A percentile compares a stretch with the other conserved stretches of the same genome.
These are phyloP conservation scores for Botryotinia narcissicola DNA, from an alignment of 2,329 filamentous ascomycete species.

Conservation along the genomic window DNA sequence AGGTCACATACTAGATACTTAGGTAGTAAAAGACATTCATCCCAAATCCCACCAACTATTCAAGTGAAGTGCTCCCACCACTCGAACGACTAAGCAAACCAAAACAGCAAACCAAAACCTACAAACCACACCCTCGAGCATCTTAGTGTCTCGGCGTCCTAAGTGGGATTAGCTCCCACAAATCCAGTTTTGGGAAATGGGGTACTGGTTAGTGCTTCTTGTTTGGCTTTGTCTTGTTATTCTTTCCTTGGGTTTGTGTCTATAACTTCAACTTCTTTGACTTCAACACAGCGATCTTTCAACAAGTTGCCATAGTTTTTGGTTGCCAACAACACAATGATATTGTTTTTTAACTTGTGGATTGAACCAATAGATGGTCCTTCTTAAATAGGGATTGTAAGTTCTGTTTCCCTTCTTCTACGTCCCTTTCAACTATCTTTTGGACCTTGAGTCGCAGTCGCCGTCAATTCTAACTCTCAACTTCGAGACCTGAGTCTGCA, in stretches of 20 bases:
- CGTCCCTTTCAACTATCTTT: background rate
- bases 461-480: background rate
- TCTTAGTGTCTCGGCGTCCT: background rate
- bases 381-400: background rate
- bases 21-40: background rate
- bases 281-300: background rate
- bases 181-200: background rate
- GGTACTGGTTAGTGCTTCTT: background rate
- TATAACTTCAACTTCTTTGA: background rate
- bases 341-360: background rate
- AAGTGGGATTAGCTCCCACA: constrained; percentile 4
- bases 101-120: background rate
- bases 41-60: background rate
- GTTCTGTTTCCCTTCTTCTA: background rate
- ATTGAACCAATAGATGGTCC: background rate
- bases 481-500: background rate
- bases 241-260: background rate
- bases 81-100: constrained; percentile 1
- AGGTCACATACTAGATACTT: too few relatives aligned
- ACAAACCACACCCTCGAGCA: background rate
- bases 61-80: background rate
- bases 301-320: background rate
- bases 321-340: background rate
- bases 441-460: background rate
- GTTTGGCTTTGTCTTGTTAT: background rate